A percentile compares a stretch with the other conserved stretches of the same genome.
Evolutionary conservation across 441 rosid species (phyloP).

Genomic region (Populus hybrid): DNA sequence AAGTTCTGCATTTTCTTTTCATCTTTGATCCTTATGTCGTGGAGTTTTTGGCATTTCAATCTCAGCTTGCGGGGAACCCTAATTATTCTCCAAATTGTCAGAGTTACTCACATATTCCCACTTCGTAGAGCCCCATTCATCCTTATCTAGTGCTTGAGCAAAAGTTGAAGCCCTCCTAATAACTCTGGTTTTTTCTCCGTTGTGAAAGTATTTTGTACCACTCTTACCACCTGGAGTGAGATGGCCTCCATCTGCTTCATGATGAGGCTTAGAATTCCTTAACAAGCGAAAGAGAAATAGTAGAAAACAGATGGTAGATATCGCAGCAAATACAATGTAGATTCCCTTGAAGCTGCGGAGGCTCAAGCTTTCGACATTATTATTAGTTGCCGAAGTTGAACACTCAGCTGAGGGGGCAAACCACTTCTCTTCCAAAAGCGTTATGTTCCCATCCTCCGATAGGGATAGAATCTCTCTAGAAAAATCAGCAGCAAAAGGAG

Average conservation of each 20-base stretch:
- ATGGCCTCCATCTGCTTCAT: too few species aligned
- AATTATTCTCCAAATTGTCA: background rate
- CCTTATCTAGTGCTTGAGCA: too few species aligned
- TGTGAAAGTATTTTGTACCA: too few species aligned
- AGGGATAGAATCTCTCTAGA: slow-evolving; percentile 35
- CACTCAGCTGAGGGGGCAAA: slow-evolving; percentile 15
- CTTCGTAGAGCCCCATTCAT: background rate
- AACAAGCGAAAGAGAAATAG: too few species aligned
- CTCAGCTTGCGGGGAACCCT: background rate
- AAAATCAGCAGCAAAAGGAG: slow-evolving; percentile 32
- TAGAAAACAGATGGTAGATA: too few species aligned
- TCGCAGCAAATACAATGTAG: too few species aligned
- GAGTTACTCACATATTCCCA: background rate
- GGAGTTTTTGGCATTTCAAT: background rate
- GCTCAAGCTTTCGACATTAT: slow-evolving; percentile 1
- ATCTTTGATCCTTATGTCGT: background rate
- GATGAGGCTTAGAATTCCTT: too few species aligned
- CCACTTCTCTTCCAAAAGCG: slow-evolving; percentile 21
- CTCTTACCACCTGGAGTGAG: too few species aligned
- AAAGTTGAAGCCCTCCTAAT: too few species aligned
- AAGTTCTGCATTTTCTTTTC: too few species aligned
- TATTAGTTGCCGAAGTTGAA: background rate
- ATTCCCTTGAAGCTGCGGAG: slow-evolving; percentile 16
- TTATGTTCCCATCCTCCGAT: slow-evolving; percentile 29
- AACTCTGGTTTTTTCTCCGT: too few species aligned